Percentiles rank a stretch among this genome's conserved stretches.
These are phyloP conservation scores for Trichoderma sp. DNA, from an alignment of 2,329 filamentous ascomycete species.

Conservation along the genomic window DNA sequence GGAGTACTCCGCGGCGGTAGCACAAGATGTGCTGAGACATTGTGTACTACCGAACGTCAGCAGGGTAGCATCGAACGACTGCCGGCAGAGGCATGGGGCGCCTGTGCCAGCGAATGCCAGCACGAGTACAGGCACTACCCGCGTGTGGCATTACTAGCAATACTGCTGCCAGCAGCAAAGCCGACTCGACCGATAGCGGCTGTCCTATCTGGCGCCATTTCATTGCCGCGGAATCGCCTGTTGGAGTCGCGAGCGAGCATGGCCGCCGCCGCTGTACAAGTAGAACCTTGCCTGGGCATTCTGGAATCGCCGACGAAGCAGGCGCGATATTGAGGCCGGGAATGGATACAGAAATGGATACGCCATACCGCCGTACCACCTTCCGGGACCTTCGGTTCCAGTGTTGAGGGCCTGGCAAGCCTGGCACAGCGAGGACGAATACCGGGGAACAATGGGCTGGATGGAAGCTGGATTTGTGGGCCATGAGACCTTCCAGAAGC, in stretches of 20 bases:
- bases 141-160: neutral
- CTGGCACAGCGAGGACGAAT: neutral
- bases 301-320: slow-evolving; percentile 18
- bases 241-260: neutral
- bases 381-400: slow-evolving; percentile 8
- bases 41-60: neutral
- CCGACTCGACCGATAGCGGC: slow-evolving; percentile 13
- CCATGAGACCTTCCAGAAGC: slow-evolving; percentile 27
- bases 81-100: slow-evolving; percentile 15
- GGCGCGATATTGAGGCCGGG: slow-evolving; percentile 22
- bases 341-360: slow-evolving; percentile 17
- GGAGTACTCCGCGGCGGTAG: neutral
- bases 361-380: slow-evolving; percentile 10
- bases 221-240: slow-evolving; percentile 7
- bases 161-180: neutral
- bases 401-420: neutral
- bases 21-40: neutral
- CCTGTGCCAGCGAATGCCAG: slow-evolving; percentile 12
- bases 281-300: neutral
- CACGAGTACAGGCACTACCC: neutral
- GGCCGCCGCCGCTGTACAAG: neutral
- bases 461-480: slow-evolving; percentile 17
- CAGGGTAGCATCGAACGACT: slow-evolving; percentile 16
- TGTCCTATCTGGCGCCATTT: slow-evolving; percentile 15
- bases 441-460: slow-evolving; percentile 13